Percentiles rank a stretch among this genome's conserved stretches.
Evolutionary conservation across 257 asterid genomes (phyloP).

Genomic region (Sherardia arvensis): DNA sequence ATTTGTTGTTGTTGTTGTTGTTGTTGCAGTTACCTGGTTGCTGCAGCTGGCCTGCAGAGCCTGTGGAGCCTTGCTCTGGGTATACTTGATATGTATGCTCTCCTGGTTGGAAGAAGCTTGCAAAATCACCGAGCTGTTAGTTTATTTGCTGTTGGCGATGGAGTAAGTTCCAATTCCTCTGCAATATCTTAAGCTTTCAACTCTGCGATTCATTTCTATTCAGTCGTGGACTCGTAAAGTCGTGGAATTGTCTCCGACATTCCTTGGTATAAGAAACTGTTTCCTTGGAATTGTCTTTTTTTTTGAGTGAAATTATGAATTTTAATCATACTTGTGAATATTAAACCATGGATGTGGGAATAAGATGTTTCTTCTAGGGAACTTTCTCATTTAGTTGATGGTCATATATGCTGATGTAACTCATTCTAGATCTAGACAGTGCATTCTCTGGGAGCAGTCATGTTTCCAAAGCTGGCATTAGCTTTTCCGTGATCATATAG

Average conservation of each 20-base stretch:
- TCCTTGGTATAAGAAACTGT: neutral
- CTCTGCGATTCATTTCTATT: neutral
- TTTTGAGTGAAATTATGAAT: neutral
- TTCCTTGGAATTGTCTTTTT: neutral
- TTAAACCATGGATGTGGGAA: neutral
- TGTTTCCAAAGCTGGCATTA: neutral
- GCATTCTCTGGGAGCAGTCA: neutral
- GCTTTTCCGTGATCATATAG: neutral
- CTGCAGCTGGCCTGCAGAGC: constrained; percentile 94
- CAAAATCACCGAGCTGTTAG: constrained; percentile 65
- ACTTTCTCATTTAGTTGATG: neutral
- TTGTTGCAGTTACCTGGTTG: constrained; percentile 77
- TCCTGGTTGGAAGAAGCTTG: constrained; percentile 83
- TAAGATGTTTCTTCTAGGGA: neutral
- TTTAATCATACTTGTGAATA: neutral
- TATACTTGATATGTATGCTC: constrained; percentile 70
- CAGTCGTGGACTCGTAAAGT: neutral
- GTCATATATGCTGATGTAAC: neutral
- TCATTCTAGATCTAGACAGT: neutral
- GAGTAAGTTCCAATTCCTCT: constrained; percentile 46
- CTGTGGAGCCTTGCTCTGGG: constrained; percentile 87
- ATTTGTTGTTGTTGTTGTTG: too few species aligned
- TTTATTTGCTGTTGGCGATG: constrained; percentile 91
- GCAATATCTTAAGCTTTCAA: neutral
- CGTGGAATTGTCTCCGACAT: neutral